Percentiles rank a stretch among this genome's conserved stretches.
These are phyloP conservation scores for Dactylellina drechsleri DNA, from an alignment of 2,329 filamentous ascomycete species.

Conservation along the genomic window DNA sequence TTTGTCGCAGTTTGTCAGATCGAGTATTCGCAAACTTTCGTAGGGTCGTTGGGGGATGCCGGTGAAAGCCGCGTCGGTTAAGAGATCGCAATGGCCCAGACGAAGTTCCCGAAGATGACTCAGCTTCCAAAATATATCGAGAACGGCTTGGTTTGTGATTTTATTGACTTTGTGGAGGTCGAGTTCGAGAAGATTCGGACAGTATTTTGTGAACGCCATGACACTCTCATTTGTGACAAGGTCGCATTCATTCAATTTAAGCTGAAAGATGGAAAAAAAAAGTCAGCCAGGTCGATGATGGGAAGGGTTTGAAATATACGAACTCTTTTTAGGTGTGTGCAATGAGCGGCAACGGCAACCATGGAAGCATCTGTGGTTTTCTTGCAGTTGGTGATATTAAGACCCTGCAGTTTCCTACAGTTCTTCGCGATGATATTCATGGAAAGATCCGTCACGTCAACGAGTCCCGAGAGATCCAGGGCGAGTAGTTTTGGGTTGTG, in stretches of 20 bases:
- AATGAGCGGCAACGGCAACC: constrained; percentile 80
- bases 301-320: constrained; percentile 3
- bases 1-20: constrained; percentile 86
- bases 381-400: constrained; percentile 89
- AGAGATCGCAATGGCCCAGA: constrained; percentile 82
- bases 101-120: constrained; percentile 89
- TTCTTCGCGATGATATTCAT: constrained; percentile 80
- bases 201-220: constrained; percentile 84
- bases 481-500: constrained; percentile 85
- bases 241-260: constrained; percentile 93
- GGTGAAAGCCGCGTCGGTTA: constrained; percentile 89
- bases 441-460: constrained; percentile 81
- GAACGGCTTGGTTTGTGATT: constrained; percentile 85
- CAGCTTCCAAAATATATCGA: constrained; percentile 79
- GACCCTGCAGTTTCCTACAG: constrained; percentile 84
- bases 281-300: constrained; percentile 59
- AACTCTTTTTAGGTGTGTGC: constrained; percentile 75
- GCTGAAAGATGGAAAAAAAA: constrained; percentile 64
- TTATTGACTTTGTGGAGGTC: constrained; percentile 86
- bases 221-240: constrained; percentile 85
- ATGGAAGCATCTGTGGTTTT: constrained; percentile 88
- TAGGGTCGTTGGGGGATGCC: constrained; percentile 75
- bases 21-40: constrained; percentile 90
- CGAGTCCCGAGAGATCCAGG: constrained; percentile 85
- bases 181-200: constrained; percentile 93